These are phyloP conservation scores for Parastagonospora nodorum DNA, from an alignment of 2,329 filamentous ascomycete genomes.

Conservation along the genomic window DNA sequence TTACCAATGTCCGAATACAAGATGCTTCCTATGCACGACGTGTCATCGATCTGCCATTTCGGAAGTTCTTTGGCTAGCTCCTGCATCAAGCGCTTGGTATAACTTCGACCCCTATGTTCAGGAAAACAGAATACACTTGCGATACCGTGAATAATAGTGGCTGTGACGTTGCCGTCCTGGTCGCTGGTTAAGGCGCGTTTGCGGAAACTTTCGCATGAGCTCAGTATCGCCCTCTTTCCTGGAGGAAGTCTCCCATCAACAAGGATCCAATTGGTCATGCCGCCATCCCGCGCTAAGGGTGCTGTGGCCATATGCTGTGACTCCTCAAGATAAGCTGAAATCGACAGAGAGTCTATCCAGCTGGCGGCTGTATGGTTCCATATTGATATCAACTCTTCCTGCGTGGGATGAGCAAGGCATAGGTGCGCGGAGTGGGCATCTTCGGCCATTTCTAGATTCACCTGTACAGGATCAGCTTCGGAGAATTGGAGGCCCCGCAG, in stretches of 20 bases:
- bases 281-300: conserved; percentile 60
- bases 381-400: conserved; percentile 58
- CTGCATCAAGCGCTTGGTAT: conserved; percentile 75
- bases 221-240: conserved; percentile 52
- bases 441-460: too few relatives aligned
- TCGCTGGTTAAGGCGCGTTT: conserved; percentile 49
- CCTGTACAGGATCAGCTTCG: too few relatives aligned
- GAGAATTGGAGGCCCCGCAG: too few relatives aligned
- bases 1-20: conserved; percentile 86
- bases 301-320: conserved; percentile 63
- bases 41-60: conserved; percentile 51
- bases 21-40: conserved; percentile 66
- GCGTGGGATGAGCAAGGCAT: conserved; percentile 62
- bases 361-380: conserved; percentile 62
- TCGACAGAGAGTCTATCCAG: conserved; percentile 64
- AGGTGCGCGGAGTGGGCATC: conserved; percentile 26
- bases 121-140: conserved; percentile 74
- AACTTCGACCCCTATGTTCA: conserved; percentile 69
- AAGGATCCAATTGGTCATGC: conserved; percentile 61
- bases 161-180: conserved; percentile 49
- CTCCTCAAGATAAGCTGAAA: conserved; percentile 63
- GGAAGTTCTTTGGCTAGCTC: conserved; percentile 62
- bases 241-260: conserved; percentile 50
- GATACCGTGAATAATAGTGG: conserved; percentile 71
- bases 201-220: conserved; percentile 59